phyloP scores from a whole-genome alignment of 1,284 basidiomycete genomes.

The Trametes versicolor region DNA sequence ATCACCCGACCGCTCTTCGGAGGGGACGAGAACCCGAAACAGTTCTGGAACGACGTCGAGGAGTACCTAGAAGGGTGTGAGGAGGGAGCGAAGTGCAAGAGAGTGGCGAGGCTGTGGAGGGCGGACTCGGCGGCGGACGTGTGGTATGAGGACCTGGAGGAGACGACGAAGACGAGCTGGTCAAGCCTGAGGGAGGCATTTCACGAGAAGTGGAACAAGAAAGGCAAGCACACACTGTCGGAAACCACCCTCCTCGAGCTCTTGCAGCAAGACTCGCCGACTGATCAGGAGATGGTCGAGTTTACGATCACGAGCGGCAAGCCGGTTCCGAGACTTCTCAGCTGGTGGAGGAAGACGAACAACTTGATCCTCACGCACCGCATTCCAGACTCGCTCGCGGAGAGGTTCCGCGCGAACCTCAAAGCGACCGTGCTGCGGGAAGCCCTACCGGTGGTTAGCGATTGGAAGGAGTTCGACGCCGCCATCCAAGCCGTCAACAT shows the following conservation, averaged over 20 bases:
- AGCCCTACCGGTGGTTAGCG: background rate
- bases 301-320: background rate
- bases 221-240: background rate
- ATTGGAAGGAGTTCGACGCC: constrained; percentile 12
- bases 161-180: constrained; percentile 1
- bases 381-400: background rate
- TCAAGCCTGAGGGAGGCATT: background rate
- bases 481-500: constrained; percentile 2
- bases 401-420: background rate
- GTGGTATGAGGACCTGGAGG: constrained; percentile 3
- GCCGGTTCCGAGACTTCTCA: background rate
- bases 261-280: background rate
- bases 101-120: background rate
- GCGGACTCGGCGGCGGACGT: constrained; percentile 1
- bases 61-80: constrained; percentile 1
- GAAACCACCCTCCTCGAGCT: background rate
- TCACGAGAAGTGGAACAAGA: background rate
- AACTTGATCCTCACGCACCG: background rate
- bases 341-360: background rate
- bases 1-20: background rate
- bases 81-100: constrained; percentile 1
- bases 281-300: background rate
- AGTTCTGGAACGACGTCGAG: constrained; percentile 7
- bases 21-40: constrained; percentile 4
- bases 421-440: background rate